Percentiles rank a stretch among this genome's conserved stretches.
These are phyloP conservation scores for Bonia amplexicaulis DNA, from an alignment of 176 grass and related monocot species.

Conservation along the genomic window DNA sequence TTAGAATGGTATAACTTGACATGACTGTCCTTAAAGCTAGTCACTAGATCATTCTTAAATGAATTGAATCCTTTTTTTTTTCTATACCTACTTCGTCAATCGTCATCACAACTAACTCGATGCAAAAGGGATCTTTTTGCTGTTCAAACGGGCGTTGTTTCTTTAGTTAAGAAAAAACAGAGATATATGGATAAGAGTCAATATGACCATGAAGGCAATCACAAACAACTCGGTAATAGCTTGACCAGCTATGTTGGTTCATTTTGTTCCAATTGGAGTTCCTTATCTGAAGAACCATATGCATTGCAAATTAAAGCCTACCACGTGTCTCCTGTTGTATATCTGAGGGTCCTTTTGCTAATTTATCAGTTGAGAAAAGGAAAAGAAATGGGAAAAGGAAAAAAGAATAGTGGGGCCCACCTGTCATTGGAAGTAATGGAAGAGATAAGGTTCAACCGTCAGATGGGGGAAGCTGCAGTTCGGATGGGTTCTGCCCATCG, in stretches of 20 bases:
- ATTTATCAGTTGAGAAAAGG: no score
- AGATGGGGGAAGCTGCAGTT: no score
- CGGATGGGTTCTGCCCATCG: no score
- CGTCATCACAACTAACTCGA: neutral
- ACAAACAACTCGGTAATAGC: no score
- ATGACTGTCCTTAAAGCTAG: neutral
- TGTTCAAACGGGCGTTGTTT: neutral
- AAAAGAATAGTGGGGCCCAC: no score
- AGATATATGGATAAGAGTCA: neutral
- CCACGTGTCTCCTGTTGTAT: neutral
- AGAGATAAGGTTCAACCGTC: no score
- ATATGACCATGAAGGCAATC: neutral
- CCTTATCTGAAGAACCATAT: neutral
- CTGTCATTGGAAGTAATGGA: no score
- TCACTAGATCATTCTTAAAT: neutral
- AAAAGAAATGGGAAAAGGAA: no score
- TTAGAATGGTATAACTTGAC: neutral
- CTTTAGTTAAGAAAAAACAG: neutral
- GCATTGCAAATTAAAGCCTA: neutral
- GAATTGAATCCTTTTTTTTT: neutral
- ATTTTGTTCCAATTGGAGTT: neutral
- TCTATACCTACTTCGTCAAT: neutral
- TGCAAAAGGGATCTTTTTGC: neutral
- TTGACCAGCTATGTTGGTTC: neutral
- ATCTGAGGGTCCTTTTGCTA: no score